Base-by-base conservation (phyloP, 441 rosid species). In the Arabidopsis hybrid region DNA sequence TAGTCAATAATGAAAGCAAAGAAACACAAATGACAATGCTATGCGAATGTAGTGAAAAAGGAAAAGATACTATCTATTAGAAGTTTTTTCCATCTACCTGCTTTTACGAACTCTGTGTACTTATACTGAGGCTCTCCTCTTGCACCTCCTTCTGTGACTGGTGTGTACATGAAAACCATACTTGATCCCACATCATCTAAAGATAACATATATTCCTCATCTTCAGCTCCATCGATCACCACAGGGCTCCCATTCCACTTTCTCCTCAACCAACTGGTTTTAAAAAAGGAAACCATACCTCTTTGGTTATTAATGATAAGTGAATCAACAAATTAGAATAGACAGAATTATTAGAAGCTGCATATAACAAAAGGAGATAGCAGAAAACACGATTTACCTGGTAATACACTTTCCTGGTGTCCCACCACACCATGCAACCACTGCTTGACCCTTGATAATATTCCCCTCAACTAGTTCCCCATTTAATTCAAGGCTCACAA, bases 361-460 rank as follows among this genome's bases (percentile, higher is more conserved):
- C 55, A 72, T 60, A 42, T 12, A 73, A 62, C 26, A 39, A 40
- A 56, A 65, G 14, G 52, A 51, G 58, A 69, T 35, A 56, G 4
- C 53, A 59, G 67, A 32, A 55, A 43, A 49, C 18, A 59, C 34
- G 56, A 46, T 42, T 75, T 60, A 91, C 99, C 99, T 95, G 34
- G 93, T 86, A 82, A 91, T 97, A 61, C 98, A 88, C 80, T 88
- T 93, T 65, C 97, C 98, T 2, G 98, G 98, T 74, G 89, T 89
- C 76, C 97, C 99, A 70, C 99, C 98, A 69, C 98, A 91, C 99
- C 99, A 95, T 69, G 99, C 98, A 76, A 95, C 89, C 80, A 85
- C 83, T 71, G 91, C 94, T 64, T 79, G 77, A 60, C 97, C 98
- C 74, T 78, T 89, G 73, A 95, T 63, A 58, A 79, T 59, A 72